Base-by-base conservation (phyloP, 2,329 filamentous ascomycete species). In the Sporothrix protearum region DNA sequence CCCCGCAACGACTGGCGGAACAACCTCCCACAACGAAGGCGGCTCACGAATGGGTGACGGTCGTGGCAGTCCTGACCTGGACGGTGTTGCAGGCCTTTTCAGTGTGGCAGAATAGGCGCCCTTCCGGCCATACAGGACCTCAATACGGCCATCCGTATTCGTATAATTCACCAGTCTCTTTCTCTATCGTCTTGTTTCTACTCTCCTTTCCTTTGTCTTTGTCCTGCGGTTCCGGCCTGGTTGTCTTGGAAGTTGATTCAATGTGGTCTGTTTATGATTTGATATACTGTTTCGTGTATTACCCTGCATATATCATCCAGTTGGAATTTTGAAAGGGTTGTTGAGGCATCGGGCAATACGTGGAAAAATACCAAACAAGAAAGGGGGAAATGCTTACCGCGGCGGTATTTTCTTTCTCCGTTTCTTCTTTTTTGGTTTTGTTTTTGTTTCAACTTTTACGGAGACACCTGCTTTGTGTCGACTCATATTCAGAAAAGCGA, bases 11-110 rank as follows among this genome's bases (percentile, higher is more conserved):
- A 30, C 72, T 7, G 47, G 12, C 28, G 42, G n/a, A 5, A n/a
- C n/a, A 1, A 22, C 7, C 4, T 36, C 19, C 16, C 14, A 61
- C 55, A 59, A 73, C 63, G n/a, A 71, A 25, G 42, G 71, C 42
- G 59, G 72, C 36, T 63, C 74, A 33, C 57, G 55, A 36, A 28
- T 71, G 63, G 67, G 59, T 69, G 77, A 74, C 19, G 77, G 81
- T n/a, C 74, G 78, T 66, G 77, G 77, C 68, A 85, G 82, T 0
- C 85, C 85, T 7, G 86, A 88, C 73, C 77, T 89, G 66, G 86
- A 88, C 68, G 86, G 86, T 0, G 83, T 89, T 19, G 85, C 86
- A 6, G 83, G 83, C 55, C 79, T 89, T 64, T 89, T 83, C 67
- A 63, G 70, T 42, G 36, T 70, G 19, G 63, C 63, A 8, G 70